phyloP scores from a whole-genome alignment of 192 early-diverging fungal species.

The Coemansia erecta region DNA sequence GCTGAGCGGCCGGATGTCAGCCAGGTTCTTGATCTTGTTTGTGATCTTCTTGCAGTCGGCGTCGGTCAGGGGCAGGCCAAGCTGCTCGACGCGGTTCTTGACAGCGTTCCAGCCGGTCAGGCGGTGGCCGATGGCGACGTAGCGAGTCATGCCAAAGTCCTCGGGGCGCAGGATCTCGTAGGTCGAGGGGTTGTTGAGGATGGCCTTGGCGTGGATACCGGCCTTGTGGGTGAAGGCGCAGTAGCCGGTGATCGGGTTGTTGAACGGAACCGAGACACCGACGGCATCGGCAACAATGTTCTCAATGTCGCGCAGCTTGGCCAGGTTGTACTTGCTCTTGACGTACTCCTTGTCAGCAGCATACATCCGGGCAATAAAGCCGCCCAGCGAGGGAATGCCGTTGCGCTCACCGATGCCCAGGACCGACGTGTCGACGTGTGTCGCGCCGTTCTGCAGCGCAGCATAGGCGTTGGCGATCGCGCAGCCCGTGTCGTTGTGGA shows the following conservation, averaged over 20 bases:
- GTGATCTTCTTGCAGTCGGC: constrained; percentile 90
- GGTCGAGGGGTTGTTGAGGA: constrained; percentile 97
- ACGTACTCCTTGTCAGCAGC: constrained; percentile 88
- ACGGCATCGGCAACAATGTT: constrained; percentile 96
- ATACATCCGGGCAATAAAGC: constrained; percentile 94
- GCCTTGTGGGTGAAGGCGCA: constrained; percentile 99
- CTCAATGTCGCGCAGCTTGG: constrained; percentile 91
- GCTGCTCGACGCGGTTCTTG: constrained; percentile 96
- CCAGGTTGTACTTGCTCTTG: constrained; percentile 90
- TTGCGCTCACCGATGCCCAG: constrained; percentile 99
- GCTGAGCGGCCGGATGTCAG: constrained; percentile 88
- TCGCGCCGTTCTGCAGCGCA: constrained; percentile 94
- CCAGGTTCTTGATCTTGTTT: constrained; percentile 89
- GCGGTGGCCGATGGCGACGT: constrained; percentile 95
- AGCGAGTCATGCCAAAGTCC: constrained; percentile 98
- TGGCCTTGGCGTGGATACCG: constrained; percentile 99
- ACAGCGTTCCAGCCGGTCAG: constrained; percentile 99
- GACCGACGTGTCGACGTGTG: constrained; percentile 97
- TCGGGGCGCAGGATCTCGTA: constrained; percentile 98
- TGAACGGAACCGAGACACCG: constrained; percentile 95
- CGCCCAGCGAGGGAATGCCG: constrained; percentile 95
- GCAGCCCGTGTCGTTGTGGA: constrained; percentile 99
- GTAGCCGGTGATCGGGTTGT: constrained; percentile 99
- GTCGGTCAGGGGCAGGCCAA: constrained; percentile 80
- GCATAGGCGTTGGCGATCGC: constrained; percentile 98